Evolutionary conservation across 2,329 filamentous ascomycete genomes (phyloP).

Genomic region (Exophiala bonariae): DNA sequence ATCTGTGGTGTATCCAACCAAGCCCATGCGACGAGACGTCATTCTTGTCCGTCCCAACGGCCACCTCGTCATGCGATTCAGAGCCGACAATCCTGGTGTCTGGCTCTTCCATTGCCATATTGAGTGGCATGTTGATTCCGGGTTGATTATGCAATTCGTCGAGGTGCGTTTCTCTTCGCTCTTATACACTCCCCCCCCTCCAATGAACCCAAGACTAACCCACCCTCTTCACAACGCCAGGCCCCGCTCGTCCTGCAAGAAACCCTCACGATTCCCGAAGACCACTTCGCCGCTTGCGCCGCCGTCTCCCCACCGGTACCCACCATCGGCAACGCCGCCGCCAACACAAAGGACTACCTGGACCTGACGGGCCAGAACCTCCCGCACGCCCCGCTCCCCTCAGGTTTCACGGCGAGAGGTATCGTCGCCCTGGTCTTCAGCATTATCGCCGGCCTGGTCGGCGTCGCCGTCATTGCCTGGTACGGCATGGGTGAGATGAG

Average conservation of each 20-base stretch:
- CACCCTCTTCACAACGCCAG: constrained; percentile 5
- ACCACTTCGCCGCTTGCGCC: constrained; percentile 31
- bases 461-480: constrained; percentile 66
- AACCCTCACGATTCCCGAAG: constrained; percentile 38
- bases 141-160: constrained; percentile 53
- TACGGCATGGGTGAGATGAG: constrained; percentile 49
- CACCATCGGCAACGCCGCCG: constrained; percentile 71
- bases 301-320: constrained; percentile 44
- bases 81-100: constrained; percentile 53
- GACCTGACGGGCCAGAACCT: constrained; percentile 64
- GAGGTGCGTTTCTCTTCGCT: constrained; percentile 41
- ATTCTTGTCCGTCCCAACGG: constrained; percentile 56
- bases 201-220: too few relatives aligned
- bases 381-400: constrained; percentile 58
- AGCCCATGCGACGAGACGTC: constrained; percentile 54
- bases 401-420: constrained; percentile 69
- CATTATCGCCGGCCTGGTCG: constrained; percentile 66
- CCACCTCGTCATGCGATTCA: constrained; percentile 57
- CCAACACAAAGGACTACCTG: constrained; percentile 63
- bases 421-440: constrained; percentile 76
- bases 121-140: constrained; percentile 54
- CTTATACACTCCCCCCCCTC: too few relatives aligned
- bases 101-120: constrained; percentile 55
- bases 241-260: constrained; percentile 61
- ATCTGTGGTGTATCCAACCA: constrained; percentile 32